A percentile compares a stretch with the other conserved stretches of the same genome.
These are phyloP conservation scores for Cercospora canescens DNA, from an alignment of 2,329 filamentous ascomycete genomes.

Conservation along the genomic window DNA sequence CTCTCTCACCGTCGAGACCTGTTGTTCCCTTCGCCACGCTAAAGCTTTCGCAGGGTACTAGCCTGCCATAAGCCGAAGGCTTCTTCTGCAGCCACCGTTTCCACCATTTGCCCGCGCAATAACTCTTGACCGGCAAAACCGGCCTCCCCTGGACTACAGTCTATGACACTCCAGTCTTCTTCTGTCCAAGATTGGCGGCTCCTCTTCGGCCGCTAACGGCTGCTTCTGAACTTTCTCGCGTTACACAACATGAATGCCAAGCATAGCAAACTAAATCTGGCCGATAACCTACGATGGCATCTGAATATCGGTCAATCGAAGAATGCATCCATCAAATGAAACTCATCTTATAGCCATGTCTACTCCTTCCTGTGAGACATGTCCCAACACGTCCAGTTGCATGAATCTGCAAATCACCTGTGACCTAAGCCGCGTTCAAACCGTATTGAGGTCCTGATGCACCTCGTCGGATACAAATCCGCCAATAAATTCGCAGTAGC, in stretches of 20 bases:
- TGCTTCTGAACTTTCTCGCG: constrained; percentile 5
- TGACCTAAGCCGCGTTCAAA: no score
- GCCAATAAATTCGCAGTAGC: no score
- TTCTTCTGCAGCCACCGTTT: no score
- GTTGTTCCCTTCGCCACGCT: not conserved
- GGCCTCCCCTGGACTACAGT: no score
- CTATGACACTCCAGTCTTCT: not conserved
- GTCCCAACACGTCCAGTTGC: no score
- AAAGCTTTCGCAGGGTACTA: not conserved
- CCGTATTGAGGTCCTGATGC: no score
- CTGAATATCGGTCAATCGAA: not conserved
- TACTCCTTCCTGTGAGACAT: no score
- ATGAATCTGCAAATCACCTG: no score
- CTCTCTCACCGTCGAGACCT: not conserved
- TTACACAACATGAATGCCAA: constrained; percentile 2
- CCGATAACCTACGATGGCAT: not conserved
- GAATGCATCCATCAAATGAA: no score
- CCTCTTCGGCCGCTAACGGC: not conserved
- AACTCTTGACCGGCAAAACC: not conserved
- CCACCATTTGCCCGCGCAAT: no score
- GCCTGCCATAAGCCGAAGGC: not conserved
- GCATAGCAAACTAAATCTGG: not conserved
- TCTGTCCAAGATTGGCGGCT: not conserved
- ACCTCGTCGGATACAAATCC: no score
- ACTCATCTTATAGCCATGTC: no score